Evolutionary conservation across 148 eudicot species (phyloP).

Genomic region (Selenicereus undatus): DNA sequence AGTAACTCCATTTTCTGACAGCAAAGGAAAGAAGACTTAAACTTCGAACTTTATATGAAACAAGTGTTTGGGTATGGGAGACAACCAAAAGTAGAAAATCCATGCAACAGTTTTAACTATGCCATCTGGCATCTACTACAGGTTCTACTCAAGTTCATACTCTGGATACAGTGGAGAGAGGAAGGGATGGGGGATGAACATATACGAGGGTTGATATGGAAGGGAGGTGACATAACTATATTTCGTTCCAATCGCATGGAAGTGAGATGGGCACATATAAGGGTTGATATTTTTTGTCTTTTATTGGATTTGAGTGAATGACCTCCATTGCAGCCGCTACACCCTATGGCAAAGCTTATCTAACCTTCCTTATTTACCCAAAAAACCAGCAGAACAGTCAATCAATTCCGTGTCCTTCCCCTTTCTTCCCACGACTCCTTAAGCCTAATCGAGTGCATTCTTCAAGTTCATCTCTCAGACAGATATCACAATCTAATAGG

Average conservation of each 20-base stretch:
- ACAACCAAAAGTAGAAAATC: neutral
- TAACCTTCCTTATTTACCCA: too few relatives aligned
- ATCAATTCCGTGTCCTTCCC: too few relatives aligned
- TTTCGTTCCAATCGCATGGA: neutral
- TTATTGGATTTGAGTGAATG: too few relatives aligned
- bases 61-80: neutral
- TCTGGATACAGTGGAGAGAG: neutral
- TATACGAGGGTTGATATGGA: neutral
- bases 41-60: slow-evolving; percentile 1
- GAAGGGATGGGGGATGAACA: neutral
- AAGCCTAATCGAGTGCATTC: too few relatives aligned
- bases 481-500: too few relatives aligned
- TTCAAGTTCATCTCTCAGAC: too few relatives aligned
- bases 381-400: too few relatives aligned
- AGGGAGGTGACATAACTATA: neutral
- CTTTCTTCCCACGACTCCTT: too few relatives aligned
- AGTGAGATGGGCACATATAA: neutral
- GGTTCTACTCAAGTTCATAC: neutral
- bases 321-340: too few relatives aligned
- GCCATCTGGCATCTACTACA: neutral
- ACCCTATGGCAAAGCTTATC: too few relatives aligned
- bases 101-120: neutral
- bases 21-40: neutral
- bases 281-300: too few relatives aligned
- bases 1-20: slow-evolving; percentile 76